A percentile compares a stretch with the other conserved stretches of the same genome.
Evolutionary conservation across 2,329 filamentous ascomycete genomes (phyloP).

Genomic region (Lecanicillium sp.): DNA sequence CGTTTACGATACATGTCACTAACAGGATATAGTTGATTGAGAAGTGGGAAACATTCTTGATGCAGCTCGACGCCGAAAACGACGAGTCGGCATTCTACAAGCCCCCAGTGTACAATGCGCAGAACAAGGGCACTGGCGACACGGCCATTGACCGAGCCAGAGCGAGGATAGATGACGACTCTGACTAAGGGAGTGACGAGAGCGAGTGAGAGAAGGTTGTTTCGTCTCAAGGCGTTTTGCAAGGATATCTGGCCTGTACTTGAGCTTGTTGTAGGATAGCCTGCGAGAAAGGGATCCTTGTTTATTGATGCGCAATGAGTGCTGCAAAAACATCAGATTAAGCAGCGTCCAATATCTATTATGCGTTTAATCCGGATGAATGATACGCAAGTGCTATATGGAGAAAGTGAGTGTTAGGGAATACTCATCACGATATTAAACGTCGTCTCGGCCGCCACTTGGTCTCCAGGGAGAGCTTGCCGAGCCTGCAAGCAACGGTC

Average conservation of each 20-base stretch:
- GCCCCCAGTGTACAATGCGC: constrained; percentile 50
- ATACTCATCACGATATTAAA: too few relatives aligned
- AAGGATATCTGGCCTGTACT: constrained; percentile 2
- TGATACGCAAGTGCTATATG: too few relatives aligned
- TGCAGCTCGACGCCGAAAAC: constrained; percentile 92
- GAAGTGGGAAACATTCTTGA: constrained; percentile 96
- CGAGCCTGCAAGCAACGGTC: too few relatives aligned
- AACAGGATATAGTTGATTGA: constrained; percentile 54
- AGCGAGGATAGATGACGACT: constrained; percentile 55
- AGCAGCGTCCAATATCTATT: too few relatives aligned
- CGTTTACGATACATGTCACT: constrained; percentile 12
- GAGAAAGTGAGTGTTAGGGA: too few relatives aligned
- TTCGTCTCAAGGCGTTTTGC: constrained; percentile 9
- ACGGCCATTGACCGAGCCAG: constrained; percentile 56
- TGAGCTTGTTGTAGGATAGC: not conserved
- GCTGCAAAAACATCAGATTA: too few relatives aligned
- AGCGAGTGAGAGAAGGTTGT: not conserved
- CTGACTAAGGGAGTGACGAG: constrained; percentile 38
- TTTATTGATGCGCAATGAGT: not conserved
- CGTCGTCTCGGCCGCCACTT: too few relatives aligned
- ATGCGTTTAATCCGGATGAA: too few relatives aligned
- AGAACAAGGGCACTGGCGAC: constrained; percentile 45
- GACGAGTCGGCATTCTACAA: constrained; percentile 66
- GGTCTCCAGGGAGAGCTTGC: too few relatives aligned
- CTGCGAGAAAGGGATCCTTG: not conserved